Evolutionary conservation across 1,139 yeast species (phyloP), one percentile per base, ranked within the genome.

Genomic region (Magnusiomyces ingens): DNA sequence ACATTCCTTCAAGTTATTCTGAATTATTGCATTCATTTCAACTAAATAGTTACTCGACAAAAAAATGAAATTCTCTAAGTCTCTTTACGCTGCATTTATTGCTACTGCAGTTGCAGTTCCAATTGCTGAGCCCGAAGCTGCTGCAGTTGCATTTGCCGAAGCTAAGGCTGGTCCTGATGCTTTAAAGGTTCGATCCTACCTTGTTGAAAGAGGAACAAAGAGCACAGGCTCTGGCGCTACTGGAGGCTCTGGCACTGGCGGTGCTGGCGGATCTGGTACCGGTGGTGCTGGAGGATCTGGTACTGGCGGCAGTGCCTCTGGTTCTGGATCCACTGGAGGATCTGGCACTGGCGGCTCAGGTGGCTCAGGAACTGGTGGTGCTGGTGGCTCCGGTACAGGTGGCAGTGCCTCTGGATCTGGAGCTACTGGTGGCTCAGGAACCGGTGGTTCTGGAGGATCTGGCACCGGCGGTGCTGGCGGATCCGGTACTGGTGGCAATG

Each of bases 311-410:
- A 13, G 5, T 36, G 40, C 40, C 4, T 36, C 40, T 36, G 40
- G 40, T 36, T 36, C 40, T 36, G 40, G 40, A 13, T 12, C 40
- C 11, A 36, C 40, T n/a, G 40, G 40, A 5, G 40, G 40, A 36
- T 36, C 40, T 13, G 37, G 35, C n/a, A 36, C 40, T 36, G 40
- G 40, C 26, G 38, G 15, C 13, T 37, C 37, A 11, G 47, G 40
- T 12, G 40, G 40, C 11, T 36, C 40, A 4, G 47, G 47, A 12
- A 36, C 40, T 36, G 40, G 40, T 44, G 38, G 15, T 11, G 37
- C 37, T 29, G 47, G 47, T 26, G 47, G 47, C n/a, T 26, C 47
- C 38, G 47, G 47, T 15, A 15, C 38, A 11, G 47, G 47, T 15
- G 37, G 36, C 26, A 35, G 38, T 18, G 44, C 26, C 12, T 13